phyloP scores from a whole-genome alignment of 2,329 filamentous ascomycete genomes.

The Podosphaera fusca region DNA sequence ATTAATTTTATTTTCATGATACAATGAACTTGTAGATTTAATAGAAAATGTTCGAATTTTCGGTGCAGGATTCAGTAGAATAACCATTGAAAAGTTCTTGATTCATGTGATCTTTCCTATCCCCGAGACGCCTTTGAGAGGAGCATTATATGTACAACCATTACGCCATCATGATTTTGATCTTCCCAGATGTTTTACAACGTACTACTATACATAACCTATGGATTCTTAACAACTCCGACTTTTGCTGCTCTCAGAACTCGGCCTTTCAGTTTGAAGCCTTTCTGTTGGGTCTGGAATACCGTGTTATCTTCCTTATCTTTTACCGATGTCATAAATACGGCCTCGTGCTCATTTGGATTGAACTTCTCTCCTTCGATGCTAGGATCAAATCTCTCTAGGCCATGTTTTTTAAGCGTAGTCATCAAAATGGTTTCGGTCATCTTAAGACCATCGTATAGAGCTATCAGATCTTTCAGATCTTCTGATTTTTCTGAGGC shows the following conservation, averaged over 20 bases:
- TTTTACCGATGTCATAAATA: slow-evolving; percentile 72
- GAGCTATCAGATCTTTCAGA: slow-evolving; percentile 48
- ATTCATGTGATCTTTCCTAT: no score
- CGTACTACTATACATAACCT: neutral
- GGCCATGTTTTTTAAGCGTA: slow-evolving; percentile 80
- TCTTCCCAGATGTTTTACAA: slow-evolving; percentile 3
- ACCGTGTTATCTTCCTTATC: slow-evolving; percentile 79
- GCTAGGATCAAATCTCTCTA: slow-evolving; percentile 66
- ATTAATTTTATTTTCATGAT: no score
- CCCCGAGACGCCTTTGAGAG: slow-evolving; percentile 2
- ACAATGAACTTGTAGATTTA: no score
- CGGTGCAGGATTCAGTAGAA: neutral
- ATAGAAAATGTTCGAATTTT: no score
- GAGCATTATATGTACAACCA: neutral
- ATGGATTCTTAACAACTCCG: slow-evolving; percentile 67
- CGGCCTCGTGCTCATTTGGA: slow-evolving; percentile 89
- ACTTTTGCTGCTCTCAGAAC: slow-evolving; percentile 85
- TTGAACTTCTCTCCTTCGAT: slow-evolving; percentile 65
- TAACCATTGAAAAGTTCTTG: neutral
- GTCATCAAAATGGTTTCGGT: slow-evolving; percentile 71
- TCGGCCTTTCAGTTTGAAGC: slow-evolving; percentile 79
- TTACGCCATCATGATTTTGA: neutral
- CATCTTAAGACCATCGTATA: slow-evolving; percentile 87
- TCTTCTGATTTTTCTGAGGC: slow-evolving; percentile 26
- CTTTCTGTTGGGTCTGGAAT: slow-evolving; percentile 86